phyloP scores from a whole-genome alignment of 495 filamentous ascomycete species.

The Articulospora tetracladia region DNA sequence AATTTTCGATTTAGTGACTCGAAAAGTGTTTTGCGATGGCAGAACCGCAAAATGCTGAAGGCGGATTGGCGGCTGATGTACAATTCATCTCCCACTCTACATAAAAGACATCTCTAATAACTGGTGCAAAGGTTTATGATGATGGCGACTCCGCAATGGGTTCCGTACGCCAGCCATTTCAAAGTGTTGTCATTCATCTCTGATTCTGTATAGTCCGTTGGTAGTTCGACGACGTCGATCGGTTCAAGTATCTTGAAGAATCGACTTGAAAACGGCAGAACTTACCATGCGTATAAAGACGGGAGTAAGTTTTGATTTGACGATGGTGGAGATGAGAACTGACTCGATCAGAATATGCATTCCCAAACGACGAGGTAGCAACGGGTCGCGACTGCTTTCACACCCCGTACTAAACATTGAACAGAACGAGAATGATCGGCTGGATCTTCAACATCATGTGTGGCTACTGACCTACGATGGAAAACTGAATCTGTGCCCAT shows the following conservation, averaged over 20 bases:
- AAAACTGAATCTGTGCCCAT: constrained; percentile 39
- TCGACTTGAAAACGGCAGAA: constrained; percentile 27
- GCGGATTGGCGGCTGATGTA: background rate
- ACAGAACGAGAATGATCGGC: constrained; percentile 22
- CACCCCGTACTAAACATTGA: background rate
- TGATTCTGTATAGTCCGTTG: constrained; percentile 4
- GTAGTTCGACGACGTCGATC: constrained; percentile 19
- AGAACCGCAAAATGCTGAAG: background rate
- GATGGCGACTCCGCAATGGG: background rate
- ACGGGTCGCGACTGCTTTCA: background rate
- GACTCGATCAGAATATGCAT: constrained; percentile 16
- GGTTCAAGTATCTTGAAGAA: constrained; percentile 25
- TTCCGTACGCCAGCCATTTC: too few species aligned
- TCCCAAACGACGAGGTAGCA: constrained; percentile 26
- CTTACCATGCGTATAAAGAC: constrained; percentile 29
- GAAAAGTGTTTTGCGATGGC: too few species aligned
- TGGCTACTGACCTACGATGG: constrained; percentile 43
- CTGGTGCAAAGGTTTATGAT: background rate
- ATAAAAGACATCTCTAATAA: background rate
- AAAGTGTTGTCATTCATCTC: too few species aligned
- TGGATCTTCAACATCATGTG: constrained; percentile 38
- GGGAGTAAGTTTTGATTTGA: constrained; percentile 23
- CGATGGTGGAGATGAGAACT: background rate
- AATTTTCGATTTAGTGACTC: too few species aligned
- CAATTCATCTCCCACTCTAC: background rate